Conservation (phyloP, 2,329 filamentous ascomycete genomes). For the Fusarium floridanum region DNA sequence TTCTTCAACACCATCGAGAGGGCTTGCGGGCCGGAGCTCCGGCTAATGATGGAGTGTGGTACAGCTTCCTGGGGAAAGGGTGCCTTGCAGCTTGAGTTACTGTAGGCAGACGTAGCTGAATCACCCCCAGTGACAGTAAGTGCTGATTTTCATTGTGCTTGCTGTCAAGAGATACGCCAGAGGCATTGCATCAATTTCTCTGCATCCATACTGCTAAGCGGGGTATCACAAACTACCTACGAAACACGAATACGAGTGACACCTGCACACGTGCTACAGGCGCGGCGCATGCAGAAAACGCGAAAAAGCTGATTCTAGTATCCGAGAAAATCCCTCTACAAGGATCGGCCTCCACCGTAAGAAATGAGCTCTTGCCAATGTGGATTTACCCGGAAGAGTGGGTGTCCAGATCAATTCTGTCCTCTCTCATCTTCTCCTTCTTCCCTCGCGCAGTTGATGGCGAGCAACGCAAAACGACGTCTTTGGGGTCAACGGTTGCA, state of each 20-base stretch:
- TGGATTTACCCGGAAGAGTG: constrained; percentile 48
- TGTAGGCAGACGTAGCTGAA: neutral
- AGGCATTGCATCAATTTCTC: neutral
- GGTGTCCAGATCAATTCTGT: constrained; percentile 37
- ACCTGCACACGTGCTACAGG: neutral
- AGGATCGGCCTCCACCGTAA: constrained; percentile 32
- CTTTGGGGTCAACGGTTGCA: constrained; percentile 37
- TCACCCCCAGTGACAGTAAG: neutral
- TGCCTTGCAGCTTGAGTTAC: neutral
- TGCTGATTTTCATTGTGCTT: neutral
- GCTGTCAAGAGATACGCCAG: neutral
- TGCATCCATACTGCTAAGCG: neutral
- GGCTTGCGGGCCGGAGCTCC: neutral
- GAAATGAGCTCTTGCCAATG: constrained; percentile 48
- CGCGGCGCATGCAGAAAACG: constrained; percentile 27
- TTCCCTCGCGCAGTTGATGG: constrained; percentile 36
- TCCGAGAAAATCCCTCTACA: constrained; percentile 31
- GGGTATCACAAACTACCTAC: neutral
- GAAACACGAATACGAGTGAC: neutral
- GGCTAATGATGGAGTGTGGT: neutral
- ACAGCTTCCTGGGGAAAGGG: neutral
- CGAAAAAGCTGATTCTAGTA: constrained; percentile 4
- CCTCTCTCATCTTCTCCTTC: constrained; percentile 30
- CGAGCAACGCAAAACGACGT: constrained; percentile 37
- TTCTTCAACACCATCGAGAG: neutral